phyloP scores from a whole-genome alignment of 2,329 filamentous ascomycete species.

The Diaporthe sp. region DNA sequence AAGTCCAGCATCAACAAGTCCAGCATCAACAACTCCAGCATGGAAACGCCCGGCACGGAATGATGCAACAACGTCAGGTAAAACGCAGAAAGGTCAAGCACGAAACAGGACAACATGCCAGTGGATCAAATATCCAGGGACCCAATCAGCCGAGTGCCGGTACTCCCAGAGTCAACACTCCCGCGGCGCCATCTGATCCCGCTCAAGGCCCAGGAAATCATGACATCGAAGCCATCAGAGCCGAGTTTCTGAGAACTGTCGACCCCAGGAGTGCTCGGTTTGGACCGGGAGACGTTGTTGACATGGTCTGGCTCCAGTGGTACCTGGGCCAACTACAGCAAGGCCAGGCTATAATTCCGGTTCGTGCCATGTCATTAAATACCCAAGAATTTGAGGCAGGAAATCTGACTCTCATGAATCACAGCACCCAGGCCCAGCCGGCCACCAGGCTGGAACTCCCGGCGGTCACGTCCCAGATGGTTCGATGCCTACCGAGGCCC shows the following conservation, averaged over 20 bases:
- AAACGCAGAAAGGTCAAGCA: not conserved
- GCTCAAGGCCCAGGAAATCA: not conserved
- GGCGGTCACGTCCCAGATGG: too few species aligned
- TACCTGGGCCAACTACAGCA: fast-evolving
- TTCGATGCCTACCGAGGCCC: not conserved
- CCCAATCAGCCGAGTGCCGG: not conserved
- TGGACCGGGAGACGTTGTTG: not conserved
- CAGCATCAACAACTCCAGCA: not conserved
- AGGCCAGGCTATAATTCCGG: not conserved
- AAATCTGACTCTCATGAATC: not conserved
- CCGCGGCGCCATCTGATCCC: too few species aligned
- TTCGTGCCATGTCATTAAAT: not conserved
- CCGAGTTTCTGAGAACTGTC: not conserved
- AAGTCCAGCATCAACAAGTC: not conserved
- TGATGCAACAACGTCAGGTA: not conserved
- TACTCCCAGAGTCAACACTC: fast-evolving
- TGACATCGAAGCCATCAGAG: not conserved
- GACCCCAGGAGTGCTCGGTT: not conserved
- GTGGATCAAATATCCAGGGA: not conserved
- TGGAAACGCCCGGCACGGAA: too few species aligned
- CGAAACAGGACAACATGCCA: too few species aligned
- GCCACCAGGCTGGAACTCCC: not conserved
- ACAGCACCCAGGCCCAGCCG: not conserved
- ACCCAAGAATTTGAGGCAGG: not conserved
- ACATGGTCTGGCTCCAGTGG: not conserved